These are phyloP conservation scores for Rhexocercosporidium sp. DNA, from an alignment of 2,329 filamentous ascomycete genomes.

Conservation along the genomic window DNA sequence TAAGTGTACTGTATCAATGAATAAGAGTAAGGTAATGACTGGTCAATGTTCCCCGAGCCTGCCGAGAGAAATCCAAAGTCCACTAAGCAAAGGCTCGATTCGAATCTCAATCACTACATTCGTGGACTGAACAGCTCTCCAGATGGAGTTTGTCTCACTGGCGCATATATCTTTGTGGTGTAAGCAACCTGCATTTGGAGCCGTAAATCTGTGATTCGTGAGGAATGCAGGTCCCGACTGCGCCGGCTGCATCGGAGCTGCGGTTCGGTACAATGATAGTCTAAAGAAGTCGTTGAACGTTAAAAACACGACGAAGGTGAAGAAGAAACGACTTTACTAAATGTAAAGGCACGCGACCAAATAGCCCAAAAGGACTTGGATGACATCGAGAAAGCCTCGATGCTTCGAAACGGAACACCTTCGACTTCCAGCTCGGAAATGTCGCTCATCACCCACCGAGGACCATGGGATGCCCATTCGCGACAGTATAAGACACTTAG, in stretches of 20 bases:
- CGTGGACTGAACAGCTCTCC: not conserved
- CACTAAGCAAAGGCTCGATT: not conserved
- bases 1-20: too few relatives aligned
- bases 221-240: not conserved
- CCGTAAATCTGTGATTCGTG: not conserved
- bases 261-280: not conserved
- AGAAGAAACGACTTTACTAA: not conserved
- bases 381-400: not conserved
- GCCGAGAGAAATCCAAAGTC: not conserved
- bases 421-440: not conserved
- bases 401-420: not conserved
- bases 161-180: not conserved
- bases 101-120: not conserved
- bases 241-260: not conserved
- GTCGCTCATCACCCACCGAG: constrained; percentile 45
- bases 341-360: not conserved
- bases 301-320: not conserved
- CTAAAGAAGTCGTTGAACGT: not conserved
- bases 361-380: too few relatives aligned
- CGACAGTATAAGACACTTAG: constrained; percentile 72
- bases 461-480: constrained; percentile 91
- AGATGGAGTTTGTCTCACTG: not conserved
- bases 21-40: not conserved
- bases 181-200: not conserved
- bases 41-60: not conserved